Evolutionary conservation across 257 asterid genomes (phyloP), one percentile per base, ranked within the genome.

Genomic region (Penstemon eatonii): DNA sequence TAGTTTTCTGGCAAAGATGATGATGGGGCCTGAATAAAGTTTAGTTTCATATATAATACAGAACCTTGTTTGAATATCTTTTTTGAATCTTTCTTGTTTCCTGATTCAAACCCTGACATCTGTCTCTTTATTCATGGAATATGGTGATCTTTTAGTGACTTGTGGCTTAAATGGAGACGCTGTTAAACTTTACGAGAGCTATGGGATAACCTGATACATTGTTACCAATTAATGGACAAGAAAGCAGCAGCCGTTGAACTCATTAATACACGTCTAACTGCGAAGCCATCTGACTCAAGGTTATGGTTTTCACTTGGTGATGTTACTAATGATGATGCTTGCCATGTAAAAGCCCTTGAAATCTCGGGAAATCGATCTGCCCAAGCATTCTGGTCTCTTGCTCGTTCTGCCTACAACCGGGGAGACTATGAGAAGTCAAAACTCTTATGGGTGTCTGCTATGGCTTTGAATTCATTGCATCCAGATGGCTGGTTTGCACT

Each of bases 301-400:
- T 68, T 93, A 73, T 93, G 97, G 97, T 93, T 96, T 77, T 90
- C 97, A 7, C 95, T 90, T 60, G 99, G 96, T 74, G 99, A 93
- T 70, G 88, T 91, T 74, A 93, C 92, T 5, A 84, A 68, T 52
- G 85, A 87, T 56, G 96, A 85, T 66, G 36, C 89, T 57, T 87
- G 84, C 73, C 90, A 84, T 68, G 86, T 80, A 67, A 93, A 90
- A 76, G 99, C 96, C 75, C 89, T 84, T 7, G 96, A 90, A 78
- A 91, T 93, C 74, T 93, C 99, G 2, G 89, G 80, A 52, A 75
- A 75, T 74, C 85, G 84, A 73, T 93, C 99, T 47, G 86, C 96
- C 49, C 87, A 97, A 64, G 99, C 97, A 59, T 73, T 75, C 76
- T 82, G 96, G 6, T 86, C 99, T 53, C 96, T 93, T 69, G 99